Evolutionary conservation across 1,284 basidiomycete genomes (phyloP).

Genomic region (Fereydounia khargensis): DNA sequence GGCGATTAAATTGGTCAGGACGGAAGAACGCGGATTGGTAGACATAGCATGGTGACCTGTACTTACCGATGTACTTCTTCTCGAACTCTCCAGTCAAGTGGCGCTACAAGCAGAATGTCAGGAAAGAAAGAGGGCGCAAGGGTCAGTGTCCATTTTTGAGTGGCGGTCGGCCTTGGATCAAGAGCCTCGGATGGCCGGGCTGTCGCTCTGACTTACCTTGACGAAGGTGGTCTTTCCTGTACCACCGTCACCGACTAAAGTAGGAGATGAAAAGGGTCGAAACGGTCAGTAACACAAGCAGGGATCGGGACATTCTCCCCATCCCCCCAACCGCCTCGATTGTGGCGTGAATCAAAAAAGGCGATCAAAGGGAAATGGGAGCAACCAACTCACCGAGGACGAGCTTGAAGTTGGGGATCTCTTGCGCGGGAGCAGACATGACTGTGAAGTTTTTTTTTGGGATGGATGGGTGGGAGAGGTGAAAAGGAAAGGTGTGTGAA

Average conservation of each 20-base stretch:
- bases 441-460: too few relatives aligned
- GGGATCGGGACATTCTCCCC: too few relatives aligned
- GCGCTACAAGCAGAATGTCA: conserved; percentile 66
- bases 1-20: too few relatives aligned
- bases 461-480: too few relatives aligned
- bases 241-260: conserved; percentile 88
- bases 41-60: conserved; percentile 67
- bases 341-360: too few relatives aligned
- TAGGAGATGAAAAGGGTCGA: background rate
- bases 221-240: conserved; percentile 71
- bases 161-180: too few relatives aligned
- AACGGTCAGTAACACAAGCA: background rate
- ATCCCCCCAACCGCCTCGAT: too few relatives aligned
- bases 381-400: conserved; percentile 90
- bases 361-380: too few relatives aligned
- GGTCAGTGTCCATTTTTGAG: too few relatives aligned
- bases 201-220: conserved; percentile 32
- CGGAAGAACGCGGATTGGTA: too few relatives aligned
- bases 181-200: too few relatives aligned
- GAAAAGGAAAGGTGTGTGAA: too few relatives aligned
- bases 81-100: conserved; percentile 98
- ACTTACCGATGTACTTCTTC: conserved; percentile 99
- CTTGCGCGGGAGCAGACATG: conserved; percentile 26
- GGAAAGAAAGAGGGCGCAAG: background rate
- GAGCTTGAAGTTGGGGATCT: conserved; percentile 94